phyloP scores from a whole-genome alignment of 1,139 yeast genomes.

The Debaryomyces psychrophilus region DNA sequence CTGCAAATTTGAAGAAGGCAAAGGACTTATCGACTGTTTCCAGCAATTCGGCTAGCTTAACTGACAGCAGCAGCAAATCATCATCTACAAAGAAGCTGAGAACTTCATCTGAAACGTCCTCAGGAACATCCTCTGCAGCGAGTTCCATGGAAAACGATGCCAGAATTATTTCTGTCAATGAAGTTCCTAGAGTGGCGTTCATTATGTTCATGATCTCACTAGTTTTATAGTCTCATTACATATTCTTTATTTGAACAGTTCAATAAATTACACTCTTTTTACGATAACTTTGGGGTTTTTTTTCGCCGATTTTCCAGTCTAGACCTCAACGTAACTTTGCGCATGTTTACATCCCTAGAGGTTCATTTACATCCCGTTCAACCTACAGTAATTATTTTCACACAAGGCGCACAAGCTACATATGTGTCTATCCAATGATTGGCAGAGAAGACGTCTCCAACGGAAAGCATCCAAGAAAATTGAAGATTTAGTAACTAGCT shows the following conservation, averaged over 20 bases:
- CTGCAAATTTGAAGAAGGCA: slow-evolving; percentile 18
- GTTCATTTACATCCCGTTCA: too few relatives aligned
- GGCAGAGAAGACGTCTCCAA: background rate
- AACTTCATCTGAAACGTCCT: background rate
- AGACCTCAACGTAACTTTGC: too few relatives aligned
- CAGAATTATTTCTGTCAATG: background rate
- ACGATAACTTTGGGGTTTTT: too few relatives aligned
- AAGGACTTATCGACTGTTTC: background rate
- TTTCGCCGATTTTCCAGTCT: too few relatives aligned
- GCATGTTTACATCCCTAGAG: too few relatives aligned
- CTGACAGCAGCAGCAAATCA: background rate
- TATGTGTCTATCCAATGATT: too few relatives aligned
- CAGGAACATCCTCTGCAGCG: background rate
- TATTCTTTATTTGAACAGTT: background rate
- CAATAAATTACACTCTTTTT: background rate
- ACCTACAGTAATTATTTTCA: too few relatives aligned
- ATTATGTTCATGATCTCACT: background rate
- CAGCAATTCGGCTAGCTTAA: background rate
- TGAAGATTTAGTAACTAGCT: too few relatives aligned
- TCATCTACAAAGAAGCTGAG: background rate
- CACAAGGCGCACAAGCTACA: too few relatives aligned
- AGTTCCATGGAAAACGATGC: background rate
- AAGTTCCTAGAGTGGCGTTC: background rate
- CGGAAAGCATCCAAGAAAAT: background rate
- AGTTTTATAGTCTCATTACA: background rate